Evolutionary conservation across 2,329 filamentous ascomycete genomes (phyloP).

Genomic region (Sporothrix pseudoabietina): DNA sequence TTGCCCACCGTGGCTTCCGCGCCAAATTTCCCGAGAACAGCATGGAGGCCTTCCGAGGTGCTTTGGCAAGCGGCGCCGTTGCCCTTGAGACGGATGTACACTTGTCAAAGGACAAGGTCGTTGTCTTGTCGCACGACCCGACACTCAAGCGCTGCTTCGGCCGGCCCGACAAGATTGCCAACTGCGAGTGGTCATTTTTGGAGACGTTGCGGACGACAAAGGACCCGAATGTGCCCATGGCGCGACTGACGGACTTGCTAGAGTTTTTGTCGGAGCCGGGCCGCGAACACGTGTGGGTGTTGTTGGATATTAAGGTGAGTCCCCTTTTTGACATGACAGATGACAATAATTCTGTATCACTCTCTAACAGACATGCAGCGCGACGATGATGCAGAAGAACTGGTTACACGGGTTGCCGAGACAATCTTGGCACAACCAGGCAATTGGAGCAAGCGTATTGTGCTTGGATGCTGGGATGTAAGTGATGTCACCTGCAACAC

Average conservation of each 20-base stretch:
- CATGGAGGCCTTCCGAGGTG: slow-evolving; percentile 56
- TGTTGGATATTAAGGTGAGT: slow-evolving; percentile 83
- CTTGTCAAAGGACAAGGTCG: slow-evolving; percentile 76
- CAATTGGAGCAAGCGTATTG: slow-evolving; percentile 72
- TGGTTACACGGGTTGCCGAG: slow-evolving; percentile 70
- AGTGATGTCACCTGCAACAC: slow-evolving; percentile 32
- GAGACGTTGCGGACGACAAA: slow-evolving; percentile 66
- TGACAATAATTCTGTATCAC: background rate
- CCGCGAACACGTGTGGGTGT: slow-evolving; percentile 70
- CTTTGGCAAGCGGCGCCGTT: slow-evolving; percentile 52
- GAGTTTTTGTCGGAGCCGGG: slow-evolving; percentile 68
- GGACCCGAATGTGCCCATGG: slow-evolving; percentile 67
- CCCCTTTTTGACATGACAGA: too few relatives aligned
- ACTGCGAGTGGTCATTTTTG: slow-evolving; percentile 76
- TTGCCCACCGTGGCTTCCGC: slow-evolving; percentile 80
- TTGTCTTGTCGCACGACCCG: slow-evolving; percentile 83
- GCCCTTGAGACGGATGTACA: slow-evolving; percentile 90
- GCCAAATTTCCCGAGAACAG: slow-evolving; percentile 82
- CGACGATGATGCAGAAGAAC: slow-evolving; percentile 67
- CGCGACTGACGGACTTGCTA: slow-evolving; percentile 73
- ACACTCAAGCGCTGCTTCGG: slow-evolving; percentile 82
- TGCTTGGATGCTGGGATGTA: slow-evolving; percentile 83
- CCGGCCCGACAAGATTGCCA: slow-evolving; percentile 67
- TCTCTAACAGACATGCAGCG: slow-evolving; percentile 48
- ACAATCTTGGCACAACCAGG: slow-evolving; percentile 59